phyloP scores from a whole-genome alignment of 202 grass and related monocot species.

The Carex arenaria region DNA sequence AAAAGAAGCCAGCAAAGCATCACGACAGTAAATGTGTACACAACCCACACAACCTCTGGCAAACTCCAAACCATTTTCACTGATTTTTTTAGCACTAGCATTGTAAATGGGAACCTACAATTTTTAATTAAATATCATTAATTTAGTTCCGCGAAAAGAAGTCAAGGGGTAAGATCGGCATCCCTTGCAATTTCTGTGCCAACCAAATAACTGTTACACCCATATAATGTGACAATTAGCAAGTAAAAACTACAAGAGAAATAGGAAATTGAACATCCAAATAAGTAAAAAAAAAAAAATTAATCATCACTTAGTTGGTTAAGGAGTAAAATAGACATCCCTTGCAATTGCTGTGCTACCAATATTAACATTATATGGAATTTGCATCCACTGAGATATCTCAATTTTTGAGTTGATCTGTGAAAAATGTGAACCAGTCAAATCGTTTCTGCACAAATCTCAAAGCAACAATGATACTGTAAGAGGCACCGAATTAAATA shows the following conservation, averaged over 20 bases:
- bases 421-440: too few relatives aligned
- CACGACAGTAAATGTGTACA: conserved; percentile 73
- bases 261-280: neutral
- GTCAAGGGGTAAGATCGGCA: neutral
- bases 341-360: too few relatives aligned
- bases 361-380: too few relatives aligned
- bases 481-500: too few relatives aligned
- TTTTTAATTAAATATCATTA: neutral
- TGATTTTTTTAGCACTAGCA: conserved; percentile 89
- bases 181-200: neutral
- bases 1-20: conserved; percentile 95
- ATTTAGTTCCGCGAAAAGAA: neutral
- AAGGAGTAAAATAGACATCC: too few relatives aligned
- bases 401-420: too few relatives aligned
- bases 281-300: neutral
- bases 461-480: too few relatives aligned
- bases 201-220: neutral
- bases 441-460: too few relatives aligned
- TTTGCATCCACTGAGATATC: too few relatives aligned
- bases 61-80: conserved; percentile 83
- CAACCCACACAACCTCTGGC: conserved; percentile 69
- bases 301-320: too few relatives aligned
- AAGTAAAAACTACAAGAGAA: neutral
- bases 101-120: conserved; percentile 94
- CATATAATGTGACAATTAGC: neutral